phyloP scores from a whole-genome alignment of 2,329 filamentous ascomycete species.

The Hypomyces rosellus region DNA sequence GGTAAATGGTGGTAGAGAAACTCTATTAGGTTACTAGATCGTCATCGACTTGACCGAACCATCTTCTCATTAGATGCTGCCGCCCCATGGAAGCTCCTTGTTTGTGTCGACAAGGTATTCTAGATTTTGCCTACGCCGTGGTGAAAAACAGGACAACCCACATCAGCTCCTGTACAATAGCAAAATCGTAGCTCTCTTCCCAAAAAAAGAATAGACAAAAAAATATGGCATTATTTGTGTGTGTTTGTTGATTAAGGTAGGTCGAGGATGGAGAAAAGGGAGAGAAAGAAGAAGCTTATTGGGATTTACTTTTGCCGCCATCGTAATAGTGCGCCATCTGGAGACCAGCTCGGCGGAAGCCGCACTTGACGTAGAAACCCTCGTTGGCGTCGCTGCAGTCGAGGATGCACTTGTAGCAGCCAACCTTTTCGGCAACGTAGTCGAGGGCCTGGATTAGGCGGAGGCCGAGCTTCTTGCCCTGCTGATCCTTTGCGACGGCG shows the following conservation, averaged over 20 bases:
- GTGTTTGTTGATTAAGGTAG: too few species aligned
- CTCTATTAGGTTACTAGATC: too few species aligned
- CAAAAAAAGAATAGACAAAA: too few species aligned
- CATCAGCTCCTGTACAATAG: too few species aligned
- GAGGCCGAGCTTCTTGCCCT: slow-evolving; percentile 93
- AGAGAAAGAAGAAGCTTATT: slow-evolving; percentile 13
- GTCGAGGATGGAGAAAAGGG: too few species aligned
- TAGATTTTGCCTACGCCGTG: slow-evolving; percentile 26
- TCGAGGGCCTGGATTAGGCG: slow-evolving; percentile 92
- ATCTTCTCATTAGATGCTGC: too few species aligned
- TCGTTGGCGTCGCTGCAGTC: slow-evolving; percentile 96
- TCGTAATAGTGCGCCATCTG: slow-evolving; percentile 98
- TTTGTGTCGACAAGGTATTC: background rate
- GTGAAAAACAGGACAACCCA: slow-evolving; percentile 13
- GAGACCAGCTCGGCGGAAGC: slow-evolving; percentile 82
- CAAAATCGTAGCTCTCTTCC: too few species aligned
- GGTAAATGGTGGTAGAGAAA: too few species aligned
- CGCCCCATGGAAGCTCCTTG: too few species aligned
- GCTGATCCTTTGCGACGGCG: slow-evolving; percentile 87
- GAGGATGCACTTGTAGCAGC: slow-evolving; percentile 95
- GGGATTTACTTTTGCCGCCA: slow-evolving; percentile 40
- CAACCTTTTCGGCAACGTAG: slow-evolving; percentile 76
- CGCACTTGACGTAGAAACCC: slow-evolving; percentile 97
- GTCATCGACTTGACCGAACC: too few species aligned
- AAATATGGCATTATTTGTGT: too few species aligned